A percentile compares a stretch with the other conserved stretches of the same genome.
Conservation (phyloP, 345 rosid species). For the Erucastrum elatum region DNA sequence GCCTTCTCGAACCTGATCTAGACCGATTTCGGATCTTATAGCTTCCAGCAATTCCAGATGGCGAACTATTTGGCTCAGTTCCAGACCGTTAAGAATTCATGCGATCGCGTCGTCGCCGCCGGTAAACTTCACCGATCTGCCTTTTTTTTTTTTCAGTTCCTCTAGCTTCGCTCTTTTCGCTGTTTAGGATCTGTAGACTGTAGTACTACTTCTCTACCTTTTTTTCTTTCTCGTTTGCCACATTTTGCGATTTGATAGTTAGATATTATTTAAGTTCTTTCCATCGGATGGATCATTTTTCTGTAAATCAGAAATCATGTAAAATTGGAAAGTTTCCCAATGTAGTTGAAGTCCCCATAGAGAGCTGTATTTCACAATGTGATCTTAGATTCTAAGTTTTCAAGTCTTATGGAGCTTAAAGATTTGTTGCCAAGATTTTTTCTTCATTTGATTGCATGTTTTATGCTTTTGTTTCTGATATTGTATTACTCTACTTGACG, state of each 20-base stretch:
- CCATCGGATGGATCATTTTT: too few relatives aligned
- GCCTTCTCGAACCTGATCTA: background rate
- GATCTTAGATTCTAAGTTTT: slow-evolving; percentile 15
- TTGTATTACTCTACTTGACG: too few relatives aligned
- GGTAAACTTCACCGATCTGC: slow-evolving; percentile 47
- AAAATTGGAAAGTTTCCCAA: background rate
- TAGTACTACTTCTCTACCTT: too few relatives aligned
- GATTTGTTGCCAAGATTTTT: background rate
- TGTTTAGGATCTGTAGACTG: slow-evolving; percentile 17
- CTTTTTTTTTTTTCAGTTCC: background rate
- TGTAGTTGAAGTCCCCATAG: background rate
- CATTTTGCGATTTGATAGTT: slow-evolving; percentile 27
- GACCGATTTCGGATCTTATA: slow-evolving; percentile 7
- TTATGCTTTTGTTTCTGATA: background rate
- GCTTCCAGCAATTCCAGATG: slow-evolving; percentile 54
- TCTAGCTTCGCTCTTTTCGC: background rate
- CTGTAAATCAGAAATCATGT: too few relatives aligned
- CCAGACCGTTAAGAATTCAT: slow-evolving; percentile 72
- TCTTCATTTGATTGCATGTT: too few relatives aligned
- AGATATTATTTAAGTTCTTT: background rate
- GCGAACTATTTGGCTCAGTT: slow-evolving; percentile 91
- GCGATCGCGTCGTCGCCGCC: slow-evolving; percentile 78
- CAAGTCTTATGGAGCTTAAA: slow-evolving; percentile 7
- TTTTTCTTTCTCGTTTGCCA: background rate
- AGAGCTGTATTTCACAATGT: background rate